Evolutionary conservation across 257 asterid genomes (phyloP).

Genomic region (Apocynum venetum): DNA sequence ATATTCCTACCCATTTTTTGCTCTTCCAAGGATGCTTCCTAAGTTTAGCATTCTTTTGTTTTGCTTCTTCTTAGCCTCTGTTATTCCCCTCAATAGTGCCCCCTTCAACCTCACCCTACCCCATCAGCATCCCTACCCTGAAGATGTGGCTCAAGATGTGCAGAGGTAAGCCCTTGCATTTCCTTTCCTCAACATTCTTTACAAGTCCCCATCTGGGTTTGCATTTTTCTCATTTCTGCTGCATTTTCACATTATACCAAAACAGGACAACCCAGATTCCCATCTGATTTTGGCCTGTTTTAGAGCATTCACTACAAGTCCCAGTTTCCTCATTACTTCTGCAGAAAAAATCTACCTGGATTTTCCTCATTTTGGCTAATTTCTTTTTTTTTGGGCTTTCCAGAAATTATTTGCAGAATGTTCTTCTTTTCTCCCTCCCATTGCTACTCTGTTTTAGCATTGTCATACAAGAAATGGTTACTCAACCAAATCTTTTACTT

Average conservation of each 20-base stretch:
- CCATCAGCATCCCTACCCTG: slow-evolving; percentile 94
- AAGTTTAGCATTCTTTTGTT: slow-evolving; percentile 33
- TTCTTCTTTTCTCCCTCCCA: neutral
- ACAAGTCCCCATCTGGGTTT: neutral
- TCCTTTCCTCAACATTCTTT: slow-evolving; percentile 10
- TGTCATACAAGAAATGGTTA: neutral
- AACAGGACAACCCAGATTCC: slow-evolving; percentile 1
- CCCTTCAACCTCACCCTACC: slow-evolving; percentile 68
- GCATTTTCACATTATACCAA: neutral
- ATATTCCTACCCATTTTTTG: slow-evolving; percentile 17
- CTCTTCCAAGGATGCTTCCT: slow-evolving; percentile 49
- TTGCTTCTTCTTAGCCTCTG: slow-evolving; percentile 29
- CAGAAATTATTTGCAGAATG: neutral
- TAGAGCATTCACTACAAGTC: neutral
- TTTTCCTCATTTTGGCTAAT: slow-evolving; percentile 5
- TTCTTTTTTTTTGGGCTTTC: neutral
- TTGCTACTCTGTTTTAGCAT: neutral
- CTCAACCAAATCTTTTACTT: neutral
- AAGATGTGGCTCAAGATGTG: slow-evolving; percentile 63
- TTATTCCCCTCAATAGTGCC: slow-evolving; percentile 16
- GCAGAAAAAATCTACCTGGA: no score
- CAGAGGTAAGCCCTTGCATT: slow-evolving; percentile 48
- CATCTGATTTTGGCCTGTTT: slow-evolving; percentile 16
- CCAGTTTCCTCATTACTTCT: no score
- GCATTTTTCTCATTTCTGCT: neutral